Conservation (phyloP, 305 asterid species). For the Lippia alba region DNA sequence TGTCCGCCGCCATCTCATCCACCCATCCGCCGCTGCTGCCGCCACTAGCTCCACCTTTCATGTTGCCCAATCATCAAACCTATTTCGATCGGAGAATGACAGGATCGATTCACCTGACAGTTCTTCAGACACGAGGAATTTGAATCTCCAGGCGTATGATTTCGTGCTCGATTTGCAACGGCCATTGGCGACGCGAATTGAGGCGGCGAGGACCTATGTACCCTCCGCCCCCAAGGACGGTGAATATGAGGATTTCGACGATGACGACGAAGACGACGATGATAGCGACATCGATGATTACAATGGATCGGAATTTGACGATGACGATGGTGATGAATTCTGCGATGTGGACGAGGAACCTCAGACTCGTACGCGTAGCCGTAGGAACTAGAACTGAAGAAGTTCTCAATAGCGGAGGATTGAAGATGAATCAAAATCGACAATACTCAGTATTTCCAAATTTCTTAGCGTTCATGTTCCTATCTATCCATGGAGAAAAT, state of each 20-base stretch:
- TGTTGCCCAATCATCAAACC: background rate
- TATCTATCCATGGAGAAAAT: background rate
- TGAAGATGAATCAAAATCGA: background rate
- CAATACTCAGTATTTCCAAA: background rate
- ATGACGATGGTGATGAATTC: conserved; percentile 12
- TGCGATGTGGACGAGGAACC: conserved; percentile 22
- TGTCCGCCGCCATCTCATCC: conserved; percentile 33
- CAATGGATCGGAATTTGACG: conserved; percentile 37
- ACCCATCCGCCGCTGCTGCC: conserved; percentile 21
- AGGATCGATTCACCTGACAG: background rate
- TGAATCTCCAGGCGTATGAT: background rate
- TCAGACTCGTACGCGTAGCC: background rate
- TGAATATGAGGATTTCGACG: conserved; percentile 2
- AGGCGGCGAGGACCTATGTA: conserved; percentile 26
- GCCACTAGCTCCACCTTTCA: conserved; percentile 1
- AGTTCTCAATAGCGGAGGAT: background rate
- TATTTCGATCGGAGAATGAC: background rate
- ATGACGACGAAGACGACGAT: conserved; percentile 10
- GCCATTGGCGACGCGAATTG: conserved; percentile 17
- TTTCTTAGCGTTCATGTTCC: background rate
- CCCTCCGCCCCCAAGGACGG: conserved; percentile 1
- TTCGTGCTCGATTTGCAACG: conserved; percentile 14
- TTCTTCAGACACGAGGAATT: background rate
- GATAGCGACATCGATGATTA: conserved; percentile 17
- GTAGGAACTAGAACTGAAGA: background rate